Conservation (phyloP, 1,139 yeast genomes). For the Lodderomyces oxycetoniae region DNA sequence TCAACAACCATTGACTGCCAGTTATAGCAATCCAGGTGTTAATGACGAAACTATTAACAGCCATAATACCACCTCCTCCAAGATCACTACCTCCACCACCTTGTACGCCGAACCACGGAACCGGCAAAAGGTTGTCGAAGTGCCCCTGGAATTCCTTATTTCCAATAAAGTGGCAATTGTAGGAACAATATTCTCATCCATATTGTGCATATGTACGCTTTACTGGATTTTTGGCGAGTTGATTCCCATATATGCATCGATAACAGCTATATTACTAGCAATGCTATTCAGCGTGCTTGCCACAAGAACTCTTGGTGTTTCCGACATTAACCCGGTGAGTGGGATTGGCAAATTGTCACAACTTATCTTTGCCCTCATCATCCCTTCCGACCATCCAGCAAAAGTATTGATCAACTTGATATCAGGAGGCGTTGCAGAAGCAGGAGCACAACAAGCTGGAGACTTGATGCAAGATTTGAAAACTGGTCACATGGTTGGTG, state of each 20-base stretch:
- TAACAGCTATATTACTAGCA: constrained; percentile 69
- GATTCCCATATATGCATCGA: constrained; percentile 67
- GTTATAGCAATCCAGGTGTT: constrained; percentile 1
- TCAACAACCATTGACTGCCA: constrained; percentile 9
- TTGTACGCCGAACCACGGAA: not conserved
- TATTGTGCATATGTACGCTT: constrained; percentile 63
- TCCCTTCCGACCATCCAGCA: constrained; percentile 76
- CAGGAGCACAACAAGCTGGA: constrained; percentile 99
- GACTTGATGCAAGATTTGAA: constrained; percentile 96
- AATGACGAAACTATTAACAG: not conserved
- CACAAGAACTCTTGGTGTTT: constrained; percentile 91
- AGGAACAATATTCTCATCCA: constrained; percentile 63
- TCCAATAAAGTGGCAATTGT: constrained; percentile 44
- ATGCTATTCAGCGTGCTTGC: constrained; percentile 77
- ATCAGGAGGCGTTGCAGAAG: constrained; percentile 97
- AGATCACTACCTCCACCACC: constrained; percentile 12
- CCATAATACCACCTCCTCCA: not conserved
- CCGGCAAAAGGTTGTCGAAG: constrained; percentile 11
- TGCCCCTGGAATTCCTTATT: constrained; percentile 42
- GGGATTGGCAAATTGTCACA: constrained; percentile 96
- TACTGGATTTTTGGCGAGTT: constrained; percentile 62
- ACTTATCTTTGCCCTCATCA: constrained; percentile 72
- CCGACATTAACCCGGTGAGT: constrained; percentile 93
- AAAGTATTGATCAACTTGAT: constrained; percentile 78
- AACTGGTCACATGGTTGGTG: constrained; percentile 88